phyloP scores from a whole-genome alignment of 495 filamentous ascomycete species.

The Ascobolus immersus region DNA sequence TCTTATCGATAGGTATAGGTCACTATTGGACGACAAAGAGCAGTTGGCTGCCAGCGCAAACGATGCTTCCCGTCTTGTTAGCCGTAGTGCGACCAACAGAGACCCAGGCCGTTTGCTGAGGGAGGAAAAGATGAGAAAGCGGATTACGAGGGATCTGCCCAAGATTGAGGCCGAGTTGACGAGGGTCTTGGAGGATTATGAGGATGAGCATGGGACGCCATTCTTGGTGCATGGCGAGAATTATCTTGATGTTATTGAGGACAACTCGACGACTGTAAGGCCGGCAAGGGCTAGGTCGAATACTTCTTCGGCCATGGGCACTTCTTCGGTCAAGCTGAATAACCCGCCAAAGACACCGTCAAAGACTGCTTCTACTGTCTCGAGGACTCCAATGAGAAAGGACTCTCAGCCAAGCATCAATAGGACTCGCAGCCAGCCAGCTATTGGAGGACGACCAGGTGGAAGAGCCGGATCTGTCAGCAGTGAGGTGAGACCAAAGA shows the following conservation, averaged over 20 bases:
- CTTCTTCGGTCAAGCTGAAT: conserved; percentile 2
- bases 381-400: no score
- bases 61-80: conserved; percentile 80
- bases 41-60: conserved; percentile 68
- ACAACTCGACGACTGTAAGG: conserved; percentile 10
- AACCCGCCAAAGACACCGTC: not conserved
- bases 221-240: conserved; percentile 79
- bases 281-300: conserved; percentile 7
- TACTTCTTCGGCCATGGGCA: conserved; percentile 1
- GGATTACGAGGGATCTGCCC: conserved; percentile 81
- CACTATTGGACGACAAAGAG: conserved; percentile 64
- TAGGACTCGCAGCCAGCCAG: no score
- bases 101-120: conserved; percentile 85
- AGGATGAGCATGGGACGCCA: conserved; percentile 76
- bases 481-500: no score
- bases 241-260: conserved; percentile 56
- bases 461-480: not conserved
- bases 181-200: conserved; percentile 63
- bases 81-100: conserved; percentile 66
- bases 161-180: conserved; percentile 64
- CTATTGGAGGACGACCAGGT: conserved; percentile 1
- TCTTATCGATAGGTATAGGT: conserved; percentile 59
- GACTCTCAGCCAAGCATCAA: no score
- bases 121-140: conserved; percentile 95
- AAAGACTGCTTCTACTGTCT: no score